Evolutionary conservation across 2,329 filamentous ascomycete species (phyloP), one percentile per base, ranked within the genome.

Genomic region (Nigrospora oryzae): DNA sequence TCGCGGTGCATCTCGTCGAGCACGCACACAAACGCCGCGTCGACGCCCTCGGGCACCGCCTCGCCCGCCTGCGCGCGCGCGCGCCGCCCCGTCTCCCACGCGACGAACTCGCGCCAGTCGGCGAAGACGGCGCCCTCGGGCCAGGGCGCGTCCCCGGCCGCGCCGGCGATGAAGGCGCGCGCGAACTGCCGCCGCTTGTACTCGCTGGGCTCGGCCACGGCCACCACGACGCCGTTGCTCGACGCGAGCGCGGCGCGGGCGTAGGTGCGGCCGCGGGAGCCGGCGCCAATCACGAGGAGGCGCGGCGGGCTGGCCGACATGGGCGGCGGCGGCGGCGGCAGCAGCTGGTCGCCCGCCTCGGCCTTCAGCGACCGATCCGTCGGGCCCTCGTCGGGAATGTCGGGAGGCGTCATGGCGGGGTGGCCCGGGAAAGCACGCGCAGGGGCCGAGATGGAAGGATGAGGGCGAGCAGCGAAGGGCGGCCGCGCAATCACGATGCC

Each of bases 1-100:
- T 89, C 83, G 41, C 81, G 81, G 63, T 98, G 93, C 68, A 87
- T 83, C 64, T 95, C 86, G 63, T 98, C 93, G 11, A 91, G 73
- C 2, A 94, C 89, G 62, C 76, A 81, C 15, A 81, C 69, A 51
- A 80, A 80, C 31, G 65, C 75, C 7, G 74, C 83, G 49, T 85
- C 81, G 3, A 86, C 72, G 2, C 81, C 81, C 6, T 63, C 65
- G 2, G 65, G 69, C 3, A 74, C 70, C 3, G 52, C 46, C 43
- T 77, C 71, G 14, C 75, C 77, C 1, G 68, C 68, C 3, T 67
- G 59, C 41, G 64, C 71, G 12, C 74, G 70, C 33, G 68, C 64
- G 11, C 88, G 75, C 28, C 89, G 76, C 11, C 64, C 58, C 14
- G 64, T 62, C 65, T 95, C 89, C 65, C 84, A 93, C 14, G 65